phyloP scores from a whole-genome alignment of 257 asterid species.

The Schizonepeta tenuifolia region DNA sequence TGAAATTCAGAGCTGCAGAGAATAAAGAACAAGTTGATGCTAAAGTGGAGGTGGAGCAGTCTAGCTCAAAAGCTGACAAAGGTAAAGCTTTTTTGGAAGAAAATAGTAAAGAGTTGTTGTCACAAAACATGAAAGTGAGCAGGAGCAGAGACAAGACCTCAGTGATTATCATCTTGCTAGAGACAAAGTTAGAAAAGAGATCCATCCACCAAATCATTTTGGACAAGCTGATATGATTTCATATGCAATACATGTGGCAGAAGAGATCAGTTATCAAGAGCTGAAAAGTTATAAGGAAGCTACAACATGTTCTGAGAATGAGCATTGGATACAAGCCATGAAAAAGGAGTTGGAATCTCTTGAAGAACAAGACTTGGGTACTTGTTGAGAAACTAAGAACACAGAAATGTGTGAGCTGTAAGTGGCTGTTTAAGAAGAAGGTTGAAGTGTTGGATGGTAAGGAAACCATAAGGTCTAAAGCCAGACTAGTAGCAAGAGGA shows the following conservation, averaged over 20 bases:
- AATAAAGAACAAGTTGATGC: no score
- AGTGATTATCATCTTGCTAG: neutral
- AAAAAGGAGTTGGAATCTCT: neutral
- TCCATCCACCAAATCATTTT: neutral
- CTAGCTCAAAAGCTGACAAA: no score
- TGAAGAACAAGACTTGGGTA: neutral
- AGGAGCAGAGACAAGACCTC: no score
- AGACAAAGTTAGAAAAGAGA: neutral
- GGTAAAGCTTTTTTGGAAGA: no score
- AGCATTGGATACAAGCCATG: neutral
- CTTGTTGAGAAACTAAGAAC: neutral
- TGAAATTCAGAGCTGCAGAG: no score
- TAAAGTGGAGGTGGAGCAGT: no score
- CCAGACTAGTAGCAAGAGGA: neutral
- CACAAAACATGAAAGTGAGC: no score
- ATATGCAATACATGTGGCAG: neutral
- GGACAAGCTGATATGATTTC: neutral
- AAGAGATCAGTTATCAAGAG: neutral
- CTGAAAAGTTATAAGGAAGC: neutral
- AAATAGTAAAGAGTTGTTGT: no score
- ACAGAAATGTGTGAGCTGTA: neutral
- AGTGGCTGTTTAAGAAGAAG: neutral
- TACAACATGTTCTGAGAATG: neutral
- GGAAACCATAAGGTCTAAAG: neutral
- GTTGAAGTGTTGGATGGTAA: no score